Base-by-base conservation (phyloP, 805 yeast species). In the Metschnikowia reukaufii region DNA sequence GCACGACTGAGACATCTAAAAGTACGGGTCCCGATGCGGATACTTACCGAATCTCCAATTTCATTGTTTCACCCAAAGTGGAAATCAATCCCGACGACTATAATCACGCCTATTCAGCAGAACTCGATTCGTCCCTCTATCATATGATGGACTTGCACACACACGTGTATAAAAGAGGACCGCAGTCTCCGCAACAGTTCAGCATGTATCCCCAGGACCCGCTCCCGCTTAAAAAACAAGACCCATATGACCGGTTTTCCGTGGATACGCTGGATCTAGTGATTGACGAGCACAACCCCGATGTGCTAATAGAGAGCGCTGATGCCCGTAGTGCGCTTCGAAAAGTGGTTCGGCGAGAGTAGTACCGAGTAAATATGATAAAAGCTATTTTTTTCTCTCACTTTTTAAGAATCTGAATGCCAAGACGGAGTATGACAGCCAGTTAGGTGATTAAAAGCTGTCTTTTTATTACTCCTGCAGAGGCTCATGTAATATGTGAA, bases 281-380 rank as follows among this genome's bases (percentile, higher is more conserved):
- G 36, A 6, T 44, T 20, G 47, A 32, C 17, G 37, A 34, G 10
- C 18, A 16, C 35, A 25, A 16, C 36, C 18, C 43, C 2, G 47
- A 39, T 20, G 34, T 25, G 6, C n/a, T 27, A 4, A n/a, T 55
- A 35, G 49, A 53, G 58, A 42, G 62, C 55, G 50, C 40, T 10
- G 50, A 43, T 18, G 50, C 50, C 10, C 45, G 53, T 4, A n/a
- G 23, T 23, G 52, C 52, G 9, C 46, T 45, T 31, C 39, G 44
- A 25, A 46, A 23, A 23, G 45, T 47, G 9, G 36, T 45, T 21
- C 39, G 36, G 23, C 35, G 42, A 29, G n/a, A 30, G 19, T 48
- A 34, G 42, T 12, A 13, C 29, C 4, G n/a, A 3, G 16, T 16
- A 36, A 36, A 20, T 2, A 36, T 36, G 29, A 13, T 33, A 27